Evolutionary conservation across 2,329 filamentous ascomycete species (phyloP).

Genomic region (Decorospora gaudefroyi): DNA sequence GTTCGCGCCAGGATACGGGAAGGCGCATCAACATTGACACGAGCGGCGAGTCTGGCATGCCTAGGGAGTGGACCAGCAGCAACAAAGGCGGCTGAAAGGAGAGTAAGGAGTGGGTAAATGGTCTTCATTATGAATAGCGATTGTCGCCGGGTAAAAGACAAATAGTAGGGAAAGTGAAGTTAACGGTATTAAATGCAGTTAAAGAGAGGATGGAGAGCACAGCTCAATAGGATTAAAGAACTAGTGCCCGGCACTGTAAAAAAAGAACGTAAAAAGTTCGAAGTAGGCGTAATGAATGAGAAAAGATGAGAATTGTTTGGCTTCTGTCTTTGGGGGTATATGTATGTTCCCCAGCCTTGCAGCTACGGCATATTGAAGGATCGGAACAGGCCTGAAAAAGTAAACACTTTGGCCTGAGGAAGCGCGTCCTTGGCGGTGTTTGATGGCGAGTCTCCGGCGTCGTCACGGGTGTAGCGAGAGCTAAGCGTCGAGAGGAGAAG

Average conservation of each 20-base stretch:
- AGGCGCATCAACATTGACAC: slow-evolving; percentile 13
- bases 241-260: slow-evolving; percentile 31
- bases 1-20: slow-evolving; percentile 18
- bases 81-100: slow-evolving; percentile 26
- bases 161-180: slow-evolving; percentile 3
- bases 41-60: slow-evolving; percentile 3
- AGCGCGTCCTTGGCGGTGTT: slow-evolving; percentile 18
- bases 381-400: slow-evolving; percentile 11
- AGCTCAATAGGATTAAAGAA: slow-evolving; percentile 29
- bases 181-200: slow-evolving; percentile 5
- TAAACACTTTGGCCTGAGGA: slow-evolving; percentile 16
- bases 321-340: slow-evolving; percentile 12
- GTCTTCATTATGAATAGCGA: slow-evolving; percentile 30
- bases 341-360: slow-evolving; percentile 12
- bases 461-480: slow-evolving; percentile 8
- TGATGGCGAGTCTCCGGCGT: slow-evolving; percentile 13
- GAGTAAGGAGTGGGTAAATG: slow-evolving; percentile 29
- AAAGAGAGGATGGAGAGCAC: slow-evolving; percentile 30
- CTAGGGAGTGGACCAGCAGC: slow-evolving; percentile 28
- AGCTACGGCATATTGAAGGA: slow-evolving; percentile 7
- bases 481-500: too few relatives aligned
- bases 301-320: slow-evolving; percentile 6
- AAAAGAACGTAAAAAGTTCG: slow-evolving; percentile 19
- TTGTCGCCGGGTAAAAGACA: slow-evolving; percentile 1
- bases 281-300: slow-evolving; percentile 12